phyloP scores from a whole-genome alignment of 2,329 filamentous ascomycete species.

The Epichloe gansuensis region DNA sequence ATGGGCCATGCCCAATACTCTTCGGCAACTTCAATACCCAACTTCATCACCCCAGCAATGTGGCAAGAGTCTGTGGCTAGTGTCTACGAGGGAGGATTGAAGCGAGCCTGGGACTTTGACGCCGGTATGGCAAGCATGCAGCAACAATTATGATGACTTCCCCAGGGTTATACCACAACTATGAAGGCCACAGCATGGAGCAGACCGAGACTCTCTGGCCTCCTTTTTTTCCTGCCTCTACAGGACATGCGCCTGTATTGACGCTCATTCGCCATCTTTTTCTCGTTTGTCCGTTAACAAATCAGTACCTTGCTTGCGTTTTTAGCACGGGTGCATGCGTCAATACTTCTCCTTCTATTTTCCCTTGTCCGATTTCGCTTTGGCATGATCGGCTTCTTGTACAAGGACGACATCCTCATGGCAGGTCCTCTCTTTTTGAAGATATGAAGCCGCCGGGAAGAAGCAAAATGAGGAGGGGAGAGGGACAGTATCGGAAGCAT shows the following conservation, averaged over 20 bases:
- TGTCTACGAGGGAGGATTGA: constrained; percentile 54
- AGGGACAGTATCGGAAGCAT: not conserved
- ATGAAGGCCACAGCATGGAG: not conserved
- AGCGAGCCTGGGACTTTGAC: constrained; percentile 49
- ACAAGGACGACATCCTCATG: too few species aligned
- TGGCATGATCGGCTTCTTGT: too few species aligned
- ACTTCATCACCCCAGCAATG: constrained; percentile 59
- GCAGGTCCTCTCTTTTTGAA: not conserved
- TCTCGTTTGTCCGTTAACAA: too few species aligned
- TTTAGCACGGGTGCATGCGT: too few species aligned
- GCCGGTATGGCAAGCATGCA: constrained; percentile 19
- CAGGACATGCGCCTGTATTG: not conserved
- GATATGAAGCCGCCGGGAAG: not conserved
- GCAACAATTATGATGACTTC: constrained; percentile 10
- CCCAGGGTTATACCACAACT: not conserved
- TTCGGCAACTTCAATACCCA: constrained; percentile 37
- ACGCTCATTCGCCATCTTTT: too few species aligned
- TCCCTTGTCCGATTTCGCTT: too few species aligned
- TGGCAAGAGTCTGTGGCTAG: constrained; percentile 62
- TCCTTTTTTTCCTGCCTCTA: not conserved
- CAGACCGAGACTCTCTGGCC: not conserved
- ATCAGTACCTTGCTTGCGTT: too few species aligned
- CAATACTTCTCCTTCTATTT: too few species aligned
- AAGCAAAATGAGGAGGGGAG: not conserved
- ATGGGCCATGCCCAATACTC: constrained; percentile 40